Conservation (phyloP, 306 rosid species). For the Phaseolus lunatus region DNA sequence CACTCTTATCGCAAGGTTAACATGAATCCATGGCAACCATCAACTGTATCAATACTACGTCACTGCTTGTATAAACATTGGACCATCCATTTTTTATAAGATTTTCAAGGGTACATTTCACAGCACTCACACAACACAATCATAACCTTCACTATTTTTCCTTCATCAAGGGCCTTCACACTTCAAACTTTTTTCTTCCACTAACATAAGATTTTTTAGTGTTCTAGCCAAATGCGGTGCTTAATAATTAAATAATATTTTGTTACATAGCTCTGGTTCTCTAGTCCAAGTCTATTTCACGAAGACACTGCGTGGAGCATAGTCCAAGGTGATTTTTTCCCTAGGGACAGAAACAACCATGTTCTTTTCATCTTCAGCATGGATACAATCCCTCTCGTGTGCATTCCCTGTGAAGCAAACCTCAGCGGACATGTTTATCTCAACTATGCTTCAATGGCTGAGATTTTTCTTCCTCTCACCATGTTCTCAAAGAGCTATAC, state of each 20-base stretch:
- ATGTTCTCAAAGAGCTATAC: conserved; percentile 72
- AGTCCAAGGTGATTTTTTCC: neutral
- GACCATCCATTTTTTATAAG: too few relatives aligned
- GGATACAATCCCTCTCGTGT: conserved; percentile 47
- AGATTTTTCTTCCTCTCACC: conserved; percentile 69
- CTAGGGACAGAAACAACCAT: conserved; percentile 31
- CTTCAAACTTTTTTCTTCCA: too few relatives aligned
- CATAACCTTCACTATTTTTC: too few relatives aligned
- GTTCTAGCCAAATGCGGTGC: too few relatives aligned
- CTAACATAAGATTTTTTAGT: too few relatives aligned
- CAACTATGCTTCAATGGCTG: conserved; percentile 62
- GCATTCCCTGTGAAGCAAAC: conserved; percentile 46
- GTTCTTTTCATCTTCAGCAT: conserved; percentile 45
- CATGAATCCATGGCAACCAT: too few relatives aligned
- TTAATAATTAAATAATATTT: neutral
- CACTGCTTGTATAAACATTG: too few relatives aligned
- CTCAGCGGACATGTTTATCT: conserved; percentile 46
- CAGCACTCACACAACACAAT: too few relatives aligned
- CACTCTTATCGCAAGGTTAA: too few relatives aligned
- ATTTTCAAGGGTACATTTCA: too few relatives aligned
- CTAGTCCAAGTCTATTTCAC: neutral
- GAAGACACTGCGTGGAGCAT: neutral
- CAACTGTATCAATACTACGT: too few relatives aligned
- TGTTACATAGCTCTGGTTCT: neutral
- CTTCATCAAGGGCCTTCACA: too few relatives aligned